Percentiles rank a stretch among this genome's conserved stretches.
phyloP scores from a whole-genome alignment of 768 basidiomycete genomes.

The Tylopilus plumbeoviolaceoides region DNA sequence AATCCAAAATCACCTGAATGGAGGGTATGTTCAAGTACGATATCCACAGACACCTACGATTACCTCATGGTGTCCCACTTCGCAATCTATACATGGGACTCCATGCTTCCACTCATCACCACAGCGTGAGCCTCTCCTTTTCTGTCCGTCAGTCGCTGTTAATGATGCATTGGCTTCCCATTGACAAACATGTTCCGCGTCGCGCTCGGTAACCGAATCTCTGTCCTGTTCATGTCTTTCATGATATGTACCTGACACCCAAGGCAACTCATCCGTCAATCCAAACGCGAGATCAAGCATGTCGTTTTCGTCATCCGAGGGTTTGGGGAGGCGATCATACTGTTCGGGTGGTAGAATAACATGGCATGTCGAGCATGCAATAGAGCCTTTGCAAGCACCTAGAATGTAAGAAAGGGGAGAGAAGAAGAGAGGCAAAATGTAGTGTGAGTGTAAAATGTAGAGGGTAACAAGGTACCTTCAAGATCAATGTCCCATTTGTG shows the following conservation, averaged over 20 bases:
- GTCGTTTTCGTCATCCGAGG: slow-evolving; percentile 96
- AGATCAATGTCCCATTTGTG: slow-evolving; percentile 96
- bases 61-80: not conserved
- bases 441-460: not conserved
- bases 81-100: not conserved
- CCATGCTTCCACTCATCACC: not conserved
- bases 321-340: slow-evolving; percentile 87
- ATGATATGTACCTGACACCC: slow-evolving; percentile 79
- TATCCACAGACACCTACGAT: slow-evolving; percentile 15
- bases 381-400: slow-evolving; percentile 97
- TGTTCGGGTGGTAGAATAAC: slow-evolving; percentile 59
- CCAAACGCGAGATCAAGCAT: slow-evolving; percentile 99
- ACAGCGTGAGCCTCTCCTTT: slow-evolving; percentile 27
- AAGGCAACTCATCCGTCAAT: slow-evolving; percentile 80
- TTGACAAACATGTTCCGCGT: slow-evolving; percentile 98
- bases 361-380: slow-evolving; percentile 98
- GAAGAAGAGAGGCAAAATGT: not conserved
- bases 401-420: not conserved
- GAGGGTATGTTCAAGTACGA: slow-evolving; percentile 14
- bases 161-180: slow-evolving; percentile 55
- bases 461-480: slow-evolving; percentile 65
- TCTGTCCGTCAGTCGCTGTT: not conserved
- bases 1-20: slow-evolving; percentile 3
- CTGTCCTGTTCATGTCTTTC: slow-evolving; percentile 79
- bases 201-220: slow-evolving; percentile 80